Evolutionary conservation across 2,329 filamentous ascomycete species (phyloP), one percentile per base, ranked within the genome.

Genomic region (Ophiostoma novo-ulmi): DNA sequence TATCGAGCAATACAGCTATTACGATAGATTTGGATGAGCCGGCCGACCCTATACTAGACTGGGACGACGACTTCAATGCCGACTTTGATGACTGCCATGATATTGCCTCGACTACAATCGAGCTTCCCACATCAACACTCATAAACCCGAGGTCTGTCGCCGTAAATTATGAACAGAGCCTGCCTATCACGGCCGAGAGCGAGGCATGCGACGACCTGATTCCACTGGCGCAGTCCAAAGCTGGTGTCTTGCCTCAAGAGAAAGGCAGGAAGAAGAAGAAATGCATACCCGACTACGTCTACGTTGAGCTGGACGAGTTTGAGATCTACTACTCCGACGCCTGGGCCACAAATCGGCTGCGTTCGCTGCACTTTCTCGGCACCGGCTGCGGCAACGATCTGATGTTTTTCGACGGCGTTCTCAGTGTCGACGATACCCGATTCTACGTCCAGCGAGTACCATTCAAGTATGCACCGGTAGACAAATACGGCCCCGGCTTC

Each of bases 381-480:
- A 81, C 80, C 1, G 78, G 77, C 20, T 77, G 13, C 0, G 80
- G 76, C 0, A 78, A 78, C 55, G 77, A 76, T 20, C 82, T 87
- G 69, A 58, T 58, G 52, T 85, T 81, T 65, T 87, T 92, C 52
- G 87, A 91, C 73, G 90, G 90, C 0, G 76, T 85, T 0, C 76
- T 93, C 0, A 83, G 81, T 10, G 71, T 81, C 3, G 84, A 83
- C 0, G 11, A 8, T 0, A 20, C 8, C 0, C 77, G 69, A 3
- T 80, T 80, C 58, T 91, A 85, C 70, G 82, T 94, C 0, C 78
- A 85, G 65, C 79, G 77, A 0, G 80, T 91, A 0, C 80, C 82
- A 0, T 90, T 94, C 66, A 75, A 79, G 0, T 80, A 84, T 0
- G 79, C 91, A 1, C 88, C 89, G 0, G 84, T 95, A 13, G 90